phyloP scores from a whole-genome alignment of 1,284 basidiomycete genomes.

The Puccinia hordei region DNA sequence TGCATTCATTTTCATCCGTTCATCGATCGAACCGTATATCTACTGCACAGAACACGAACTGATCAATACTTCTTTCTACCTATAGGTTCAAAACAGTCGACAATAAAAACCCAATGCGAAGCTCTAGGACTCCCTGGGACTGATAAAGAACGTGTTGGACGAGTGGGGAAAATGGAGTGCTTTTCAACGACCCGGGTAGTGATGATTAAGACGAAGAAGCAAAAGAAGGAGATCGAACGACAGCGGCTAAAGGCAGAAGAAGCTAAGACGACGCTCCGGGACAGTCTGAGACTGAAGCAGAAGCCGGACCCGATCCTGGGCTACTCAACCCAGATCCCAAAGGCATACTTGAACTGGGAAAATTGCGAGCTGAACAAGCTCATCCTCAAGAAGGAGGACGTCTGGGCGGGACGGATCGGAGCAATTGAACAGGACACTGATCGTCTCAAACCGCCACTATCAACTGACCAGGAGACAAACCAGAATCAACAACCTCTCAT shows the following conservation, averaged over 20 bases:
- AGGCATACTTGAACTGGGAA: slow-evolving; percentile 36
- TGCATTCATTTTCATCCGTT: background rate
- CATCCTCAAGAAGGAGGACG: slow-evolving; percentile 46
- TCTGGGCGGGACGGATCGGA: slow-evolving; percentile 28
- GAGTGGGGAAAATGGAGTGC: background rate
- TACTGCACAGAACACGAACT: background rate
- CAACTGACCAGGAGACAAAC: background rate
- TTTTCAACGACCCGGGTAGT: slow-evolving; percentile 8
- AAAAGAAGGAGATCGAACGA: slow-evolving; percentile 42
- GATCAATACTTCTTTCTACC: background rate
- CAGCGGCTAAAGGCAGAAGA: slow-evolving; percentile 24
- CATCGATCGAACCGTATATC: background rate
- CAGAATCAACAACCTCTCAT: background rate
- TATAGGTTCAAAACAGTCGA: background rate
- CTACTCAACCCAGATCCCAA: slow-evolving; percentile 39
- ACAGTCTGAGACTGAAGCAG: background rate
- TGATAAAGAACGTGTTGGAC: background rate
- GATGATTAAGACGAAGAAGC: slow-evolving; percentile 33
- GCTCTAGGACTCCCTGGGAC: background rate
- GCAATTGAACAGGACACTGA: background rate
- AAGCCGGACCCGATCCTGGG: slow-evolving; percentile 48
- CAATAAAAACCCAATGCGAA: background rate
- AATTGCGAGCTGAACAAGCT: slow-evolving; percentile 42
- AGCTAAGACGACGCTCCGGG: background rate
- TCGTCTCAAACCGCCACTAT: background rate